Evolutionary conservation across 2,329 filamentous ascomycete genomes (phyloP).

Genomic region (Tolypocladium endophyticum): DNA sequence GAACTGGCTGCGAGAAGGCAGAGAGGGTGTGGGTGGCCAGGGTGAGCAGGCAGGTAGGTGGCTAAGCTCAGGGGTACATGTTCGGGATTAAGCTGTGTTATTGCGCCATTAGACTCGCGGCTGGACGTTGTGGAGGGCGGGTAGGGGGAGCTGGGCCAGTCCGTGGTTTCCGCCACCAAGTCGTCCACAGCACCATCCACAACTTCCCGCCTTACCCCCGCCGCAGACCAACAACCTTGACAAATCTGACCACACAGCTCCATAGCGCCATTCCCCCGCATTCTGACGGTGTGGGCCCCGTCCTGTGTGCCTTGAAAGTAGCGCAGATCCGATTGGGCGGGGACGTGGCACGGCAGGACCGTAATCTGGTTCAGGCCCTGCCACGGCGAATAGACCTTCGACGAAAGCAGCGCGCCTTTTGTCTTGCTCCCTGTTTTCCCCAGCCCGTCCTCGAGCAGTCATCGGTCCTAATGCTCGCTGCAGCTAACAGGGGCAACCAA

Average conservation of each 20-base stretch:
- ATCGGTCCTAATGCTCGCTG: neutral
- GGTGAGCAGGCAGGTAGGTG: neutral
- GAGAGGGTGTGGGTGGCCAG: neutral
- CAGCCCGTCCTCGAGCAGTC: neutral
- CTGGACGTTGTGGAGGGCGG: neutral
- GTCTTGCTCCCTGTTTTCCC: neutral
- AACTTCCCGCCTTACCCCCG: neutral
- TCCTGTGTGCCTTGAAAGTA: neutral
- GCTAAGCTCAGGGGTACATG: neutral
- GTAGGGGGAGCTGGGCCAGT: neutral
- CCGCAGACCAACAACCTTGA: neutral
- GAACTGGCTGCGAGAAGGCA: neutral
- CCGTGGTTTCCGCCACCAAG: neutral
- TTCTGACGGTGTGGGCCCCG: neutral
- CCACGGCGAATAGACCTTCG: neutral
- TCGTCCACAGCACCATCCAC: neutral
- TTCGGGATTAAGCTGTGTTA: neutral
- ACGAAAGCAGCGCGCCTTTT: neutral
- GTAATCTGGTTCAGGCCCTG: neutral
- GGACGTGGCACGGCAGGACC: neutral
- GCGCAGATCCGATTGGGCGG: neutral
- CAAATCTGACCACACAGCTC: neutral
- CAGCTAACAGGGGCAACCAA: neutral
- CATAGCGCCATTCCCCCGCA: neutral
- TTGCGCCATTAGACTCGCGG: neutral